Evolutionary conservation across 371 early-diverging fungal genomes (phyloP), one percentile per base, ranked within the genome.

Genomic region (Lichtheimia corymbifera): DNA sequence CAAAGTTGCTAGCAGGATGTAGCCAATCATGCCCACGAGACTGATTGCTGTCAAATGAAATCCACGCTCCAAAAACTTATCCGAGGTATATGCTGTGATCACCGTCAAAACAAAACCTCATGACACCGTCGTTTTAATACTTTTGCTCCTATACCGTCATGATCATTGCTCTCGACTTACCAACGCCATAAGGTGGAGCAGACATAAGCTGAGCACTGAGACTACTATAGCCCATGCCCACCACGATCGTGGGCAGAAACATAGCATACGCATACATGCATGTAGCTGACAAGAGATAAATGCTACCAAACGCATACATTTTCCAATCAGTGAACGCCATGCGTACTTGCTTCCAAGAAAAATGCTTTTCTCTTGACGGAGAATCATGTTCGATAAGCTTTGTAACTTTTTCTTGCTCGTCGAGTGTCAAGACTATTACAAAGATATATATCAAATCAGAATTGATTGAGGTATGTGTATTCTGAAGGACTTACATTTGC

Each of bases 191-290:
- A 1, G 65, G 64, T 3, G 70, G 65, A 1, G 65, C 62, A 25
- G 53, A 43, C 74, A 86, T 74, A 17, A 76, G 74, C 28, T 84
- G 81, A 3, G 84, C 79, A 15, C 68, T 66, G 30, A 83, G 41
- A 44, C 73, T 51, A 20, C 73, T 79, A 70, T 72, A 89, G 1
- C 91, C 91, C 72, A 89, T 79, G 13, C 82, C 76, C 30, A 74
- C 73, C 61, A 92, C 86, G 49, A 92, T 87, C 45, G 88, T 88
- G 1, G 92, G 88, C 51, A 90, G 67, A 64, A 88, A 93, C 18
- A 87, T 73, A 56, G 80, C 74, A 49, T 87, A 70, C 41, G 85
- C 82, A 64, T 86, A 83, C 24, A 87, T 80, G 3, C 88, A 88
- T 5, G 83, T 45, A 40, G 30, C 22, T 14, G 43, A 28, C 14